Base-by-base conservation (phyloP, 352 stramenopile genomes). In the Elongisporangium undulatum region DNA sequence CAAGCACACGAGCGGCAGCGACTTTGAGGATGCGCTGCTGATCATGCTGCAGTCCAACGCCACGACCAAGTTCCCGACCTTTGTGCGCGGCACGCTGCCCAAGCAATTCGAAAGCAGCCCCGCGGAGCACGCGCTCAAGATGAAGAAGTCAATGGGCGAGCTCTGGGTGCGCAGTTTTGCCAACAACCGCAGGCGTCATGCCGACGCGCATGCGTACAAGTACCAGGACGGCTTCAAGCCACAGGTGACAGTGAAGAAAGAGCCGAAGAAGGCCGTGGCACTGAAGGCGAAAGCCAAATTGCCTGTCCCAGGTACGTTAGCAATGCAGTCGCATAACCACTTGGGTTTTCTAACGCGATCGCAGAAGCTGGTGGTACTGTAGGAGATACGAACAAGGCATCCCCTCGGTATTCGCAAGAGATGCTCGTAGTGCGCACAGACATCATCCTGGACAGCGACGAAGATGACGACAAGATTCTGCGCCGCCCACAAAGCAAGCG, bases 1-100 rank as follows among this genome's bases (percentile, higher is more conserved):
- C 5, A 74, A 70, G 41, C 58, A 59, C 7, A 72, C 61, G 61
- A 82, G 56, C 22, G 77, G 49, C 49, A 50, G 38, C 29, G 61
- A 51, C 19, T 90, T 90, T 61, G 74, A 90, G 53, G 58, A 51
- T 22, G 66, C 80, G 16, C 61, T 85, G 17, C 56, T 55, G 12
- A 59, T 68, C 19, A 58, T 74, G 20, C 55, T 85, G 39, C 63
- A 79, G 58, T 77, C 77, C 2, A 62, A 63, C 26, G 79, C 79
- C 48, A 71, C 63, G n/a, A 63, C 61, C n/a, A 74, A 75, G 57
- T 76, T 89, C 50, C 79, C 79, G 3, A 75, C 60, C 24, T 89
- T 89, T 66, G 56, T 66, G 15, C 45, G 58, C 13, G 75, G 79
- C 15, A 78, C 77, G n/a, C 49, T 89, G 22, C 75, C 75, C 6